These are phyloP conservation scores for Hypericum perforatum DNA, from an alignment of 345 rosid species.

Conservation along the genomic window DNA sequence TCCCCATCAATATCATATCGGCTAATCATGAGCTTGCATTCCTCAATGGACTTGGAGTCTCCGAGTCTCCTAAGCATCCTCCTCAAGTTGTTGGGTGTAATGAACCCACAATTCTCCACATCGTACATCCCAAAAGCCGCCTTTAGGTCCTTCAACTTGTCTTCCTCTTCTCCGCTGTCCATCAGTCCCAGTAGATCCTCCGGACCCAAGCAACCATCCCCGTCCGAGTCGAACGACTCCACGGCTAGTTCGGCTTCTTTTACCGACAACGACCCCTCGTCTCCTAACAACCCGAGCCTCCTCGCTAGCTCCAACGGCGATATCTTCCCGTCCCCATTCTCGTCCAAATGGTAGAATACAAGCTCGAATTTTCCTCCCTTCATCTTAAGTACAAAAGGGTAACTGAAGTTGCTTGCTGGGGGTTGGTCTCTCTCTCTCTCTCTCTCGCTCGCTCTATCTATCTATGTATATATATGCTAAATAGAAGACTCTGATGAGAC, in stretches of 20 bases:
- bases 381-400: no score
- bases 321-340: slow-evolving; percentile 22
- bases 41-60: slow-evolving; percentile 28
- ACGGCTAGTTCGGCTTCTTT: slow-evolving; percentile 26
- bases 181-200: slow-evolving; percentile 36
- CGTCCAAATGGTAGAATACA: no score
- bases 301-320: slow-evolving; percentile 32
- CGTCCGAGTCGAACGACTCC: slow-evolving; percentile 26
- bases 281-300: slow-evolving; percentile 18
- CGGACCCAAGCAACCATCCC: slow-evolving; percentile 38
- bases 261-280: slow-evolving; percentile 17
- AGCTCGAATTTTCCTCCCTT: no score
- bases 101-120: slow-evolving; percentile 30
- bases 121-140: slow-evolving; percentile 41
- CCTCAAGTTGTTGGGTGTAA: slow-evolving; percentile 26
- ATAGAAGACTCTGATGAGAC: no score
- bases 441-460: no score
- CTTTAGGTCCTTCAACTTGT: slow-evolving; percentile 30
- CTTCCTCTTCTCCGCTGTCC: slow-evolving; percentile 39
- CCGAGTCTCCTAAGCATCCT: slow-evolving; percentile 38
- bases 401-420: no score
- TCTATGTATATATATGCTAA: no score
- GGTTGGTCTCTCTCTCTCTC: no score
- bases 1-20: slow-evolving; percentile 36
- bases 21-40: slow-evolving; percentile 35